Conservation (phyloP, 768 basidiomycete species). For the Cubamyces sp. region DNA sequence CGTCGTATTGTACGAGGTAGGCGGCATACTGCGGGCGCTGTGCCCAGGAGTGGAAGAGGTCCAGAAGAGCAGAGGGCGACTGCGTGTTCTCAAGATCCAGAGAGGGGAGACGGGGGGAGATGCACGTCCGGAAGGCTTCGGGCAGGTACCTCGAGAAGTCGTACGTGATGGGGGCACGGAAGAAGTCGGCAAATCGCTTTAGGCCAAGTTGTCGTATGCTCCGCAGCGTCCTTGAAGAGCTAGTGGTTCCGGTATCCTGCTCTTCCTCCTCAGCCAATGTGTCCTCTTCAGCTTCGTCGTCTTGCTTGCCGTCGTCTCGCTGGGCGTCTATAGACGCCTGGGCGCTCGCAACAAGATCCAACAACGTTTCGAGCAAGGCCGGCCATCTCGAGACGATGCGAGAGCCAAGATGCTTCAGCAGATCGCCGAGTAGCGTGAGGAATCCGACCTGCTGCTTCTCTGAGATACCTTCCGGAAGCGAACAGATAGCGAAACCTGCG, state of each 20-base stretch:
- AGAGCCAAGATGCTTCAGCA: slow-evolving; percentile 80
- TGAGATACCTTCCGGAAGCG: slow-evolving; percentile 41
- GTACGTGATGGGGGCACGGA: slow-evolving; percentile 71
- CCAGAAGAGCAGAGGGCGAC: slow-evolving; percentile 85
- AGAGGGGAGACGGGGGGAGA: slow-evolving; percentile 77
- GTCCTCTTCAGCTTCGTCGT: slow-evolving; percentile 37
- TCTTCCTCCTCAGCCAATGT: slow-evolving; percentile 41
- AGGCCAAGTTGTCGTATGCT: slow-evolving; percentile 81
- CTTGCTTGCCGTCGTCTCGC: slow-evolving; percentile 34
- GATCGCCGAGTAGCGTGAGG: slow-evolving; percentile 81
- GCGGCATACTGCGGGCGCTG: slow-evolving; percentile 54
- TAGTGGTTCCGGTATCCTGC: slow-evolving; percentile 34
- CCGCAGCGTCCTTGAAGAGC: slow-evolving; percentile 50
- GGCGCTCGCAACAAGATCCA: slow-evolving; percentile 67
- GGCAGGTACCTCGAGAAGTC: slow-evolving; percentile 76
- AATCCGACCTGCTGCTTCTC: slow-evolving; percentile 83
- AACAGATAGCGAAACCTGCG: slow-evolving; percentile 35
- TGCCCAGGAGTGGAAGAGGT: slow-evolving; percentile 83
- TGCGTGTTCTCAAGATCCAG: slow-evolving; percentile 90
- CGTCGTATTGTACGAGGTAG: slow-evolving; percentile 73
- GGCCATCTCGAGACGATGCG: slow-evolving; percentile 75
- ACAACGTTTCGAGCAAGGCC: slow-evolving; percentile 65
- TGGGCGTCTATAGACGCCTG: slow-evolving; percentile 55
- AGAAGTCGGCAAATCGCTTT: slow-evolving; percentile 88
- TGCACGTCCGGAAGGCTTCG: slow-evolving; percentile 67